Conservation (phyloP, 805 yeast genomes). For the Dipodascus geniculatus region DNA sequence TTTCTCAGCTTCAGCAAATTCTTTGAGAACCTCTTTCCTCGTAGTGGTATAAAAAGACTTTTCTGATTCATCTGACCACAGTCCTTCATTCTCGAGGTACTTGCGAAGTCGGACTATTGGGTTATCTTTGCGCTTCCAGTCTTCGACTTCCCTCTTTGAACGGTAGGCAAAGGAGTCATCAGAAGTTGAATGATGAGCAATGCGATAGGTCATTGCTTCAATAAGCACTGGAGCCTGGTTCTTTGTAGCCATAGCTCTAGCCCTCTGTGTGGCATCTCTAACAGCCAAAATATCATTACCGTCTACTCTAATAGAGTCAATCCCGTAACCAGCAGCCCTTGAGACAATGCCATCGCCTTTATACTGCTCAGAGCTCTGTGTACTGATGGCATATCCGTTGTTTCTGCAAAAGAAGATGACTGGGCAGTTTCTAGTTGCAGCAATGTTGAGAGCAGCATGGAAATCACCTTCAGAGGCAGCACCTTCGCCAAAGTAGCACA, state of each 20-base stretch:
- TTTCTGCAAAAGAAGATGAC: constrained; percentile 25
- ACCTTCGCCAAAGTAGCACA: constrained; percentile 27
- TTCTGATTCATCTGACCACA: constrained; percentile 24
- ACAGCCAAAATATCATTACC: constrained; percentile 25
- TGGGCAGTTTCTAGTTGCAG: constrained; percentile 26
- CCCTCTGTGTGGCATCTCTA: constrained; percentile 18
- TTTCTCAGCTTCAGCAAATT: constrained; percentile 22
- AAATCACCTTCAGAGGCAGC: constrained; percentile 28
- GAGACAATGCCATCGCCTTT: constrained; percentile 27
- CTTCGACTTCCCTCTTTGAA: constrained; percentile 23
- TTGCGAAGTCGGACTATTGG: constrained; percentile 24
- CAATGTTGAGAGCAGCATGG: constrained; percentile 27
- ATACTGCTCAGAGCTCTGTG: constrained; percentile 25
- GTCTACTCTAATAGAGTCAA: constrained; percentile 26
- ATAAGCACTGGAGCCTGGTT: constrained; percentile 21
- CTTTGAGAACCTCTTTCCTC: constrained; percentile 17
- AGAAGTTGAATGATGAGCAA: constrained; percentile 26
- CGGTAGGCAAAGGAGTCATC: constrained; percentile 28
- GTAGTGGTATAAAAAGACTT: constrained; percentile 14
- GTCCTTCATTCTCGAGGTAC: constrained; percentile 19
- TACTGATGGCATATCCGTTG: constrained; percentile 27
- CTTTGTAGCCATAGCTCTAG: constrained; percentile 18
- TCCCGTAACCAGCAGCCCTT: constrained; percentile 26
- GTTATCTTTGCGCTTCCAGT: constrained; percentile 25
- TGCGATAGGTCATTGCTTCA: constrained; percentile 27